These are phyloP conservation scores for Fraxinus greggii DNA, from an alignment of 305 asterid genomes.

Conservation along the genomic window DNA sequence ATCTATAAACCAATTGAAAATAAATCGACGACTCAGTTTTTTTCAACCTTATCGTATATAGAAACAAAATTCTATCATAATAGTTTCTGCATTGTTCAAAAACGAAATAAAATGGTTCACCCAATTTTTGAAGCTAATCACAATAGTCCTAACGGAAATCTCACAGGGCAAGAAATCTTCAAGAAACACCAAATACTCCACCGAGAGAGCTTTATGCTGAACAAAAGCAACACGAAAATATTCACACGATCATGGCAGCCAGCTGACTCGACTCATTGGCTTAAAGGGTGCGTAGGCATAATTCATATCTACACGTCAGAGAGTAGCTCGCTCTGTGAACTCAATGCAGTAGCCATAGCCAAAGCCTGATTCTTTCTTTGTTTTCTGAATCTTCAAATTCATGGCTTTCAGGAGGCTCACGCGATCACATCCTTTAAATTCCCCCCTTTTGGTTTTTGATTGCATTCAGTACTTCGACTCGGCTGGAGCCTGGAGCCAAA, in stretches of 20 bases:
- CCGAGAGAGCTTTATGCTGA: constrained; percentile 53
- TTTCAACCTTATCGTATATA: neutral
- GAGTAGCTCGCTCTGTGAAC: constrained; percentile 72
- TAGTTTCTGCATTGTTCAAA: neutral
- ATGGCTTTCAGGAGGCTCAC: constrained; percentile 67
- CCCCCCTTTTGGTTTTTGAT: constrained; percentile 49
- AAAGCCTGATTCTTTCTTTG: constrained; percentile 60
- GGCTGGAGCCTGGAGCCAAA: constrained; percentile 3
- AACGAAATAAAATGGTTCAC: constrained; percentile 43
- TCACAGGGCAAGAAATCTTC: constrained; percentile 56
- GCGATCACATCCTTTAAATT: constrained; percentile 47
- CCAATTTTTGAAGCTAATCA: constrained; percentile 74
- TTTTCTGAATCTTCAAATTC: constrained; percentile 73
- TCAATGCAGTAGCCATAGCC: constrained; percentile 68
- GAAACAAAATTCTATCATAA: constrained; percentile 29
- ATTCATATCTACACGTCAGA: constrained; percentile 78
- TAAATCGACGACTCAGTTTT: constrained; percentile 42
- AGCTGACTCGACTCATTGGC: neutral
- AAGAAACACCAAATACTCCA: constrained; percentile 56
- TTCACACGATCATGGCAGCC: constrained; percentile 76
- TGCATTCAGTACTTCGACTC: constrained; percentile 55
- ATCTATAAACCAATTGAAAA: constrained; percentile 2
- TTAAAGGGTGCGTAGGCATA: constrained; percentile 66
- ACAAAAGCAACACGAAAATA: constrained; percentile 48
- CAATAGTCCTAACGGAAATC: constrained; percentile 68